A percentile compares a stretch with the other conserved stretches of the same genome.
phyloP scores from a whole-genome alignment of 1,139 yeast species.

The Geotrichum reessii region DNA sequence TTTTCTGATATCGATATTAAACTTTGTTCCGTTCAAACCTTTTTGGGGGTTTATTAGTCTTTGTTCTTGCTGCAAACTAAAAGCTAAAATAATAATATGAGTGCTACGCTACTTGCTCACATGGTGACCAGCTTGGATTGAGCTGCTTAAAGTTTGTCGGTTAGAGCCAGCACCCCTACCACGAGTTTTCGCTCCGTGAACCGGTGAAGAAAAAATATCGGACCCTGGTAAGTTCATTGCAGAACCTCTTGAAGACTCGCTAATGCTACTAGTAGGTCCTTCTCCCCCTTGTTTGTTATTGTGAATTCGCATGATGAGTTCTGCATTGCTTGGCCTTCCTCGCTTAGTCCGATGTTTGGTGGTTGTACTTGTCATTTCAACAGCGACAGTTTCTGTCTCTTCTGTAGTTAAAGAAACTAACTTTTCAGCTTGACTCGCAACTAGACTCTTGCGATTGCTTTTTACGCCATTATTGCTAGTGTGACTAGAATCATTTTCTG shows the following conservation, averaged over 20 bases:
- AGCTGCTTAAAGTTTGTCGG: slow-evolving; percentile 27
- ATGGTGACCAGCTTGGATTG: slow-evolving; percentile 30
- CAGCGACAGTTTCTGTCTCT: neutral
- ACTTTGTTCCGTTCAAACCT: no score
- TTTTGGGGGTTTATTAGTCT: no score
- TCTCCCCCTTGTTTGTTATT: slow-evolving; percentile 20
- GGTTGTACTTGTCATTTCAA: neutral
- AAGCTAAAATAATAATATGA: neutral
- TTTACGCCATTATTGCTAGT: neutral
- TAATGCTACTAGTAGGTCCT: slow-evolving; percentile 18
- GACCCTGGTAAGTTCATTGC: neutral
- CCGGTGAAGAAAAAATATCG: neutral
- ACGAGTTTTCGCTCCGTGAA: neutral
- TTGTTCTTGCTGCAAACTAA: neutral
- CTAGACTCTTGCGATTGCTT: neutral
- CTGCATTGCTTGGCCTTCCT: slow-evolving; percentile 5
- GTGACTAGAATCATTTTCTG: neutral
- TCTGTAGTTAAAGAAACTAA: neutral
- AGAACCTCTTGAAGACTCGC: neutral
- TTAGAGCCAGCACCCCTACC: slow-evolving; percentile 9
- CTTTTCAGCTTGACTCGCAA: neutral
- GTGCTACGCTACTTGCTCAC: slow-evolving; percentile 18
- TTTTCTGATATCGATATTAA: no score
- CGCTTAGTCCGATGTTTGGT: neutral
- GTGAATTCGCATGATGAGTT: slow-evolving; percentile 17